Base-by-base conservation (phyloP, 1,284 basidiomycete species). In the Sanghuangporus weigelae region DNA sequence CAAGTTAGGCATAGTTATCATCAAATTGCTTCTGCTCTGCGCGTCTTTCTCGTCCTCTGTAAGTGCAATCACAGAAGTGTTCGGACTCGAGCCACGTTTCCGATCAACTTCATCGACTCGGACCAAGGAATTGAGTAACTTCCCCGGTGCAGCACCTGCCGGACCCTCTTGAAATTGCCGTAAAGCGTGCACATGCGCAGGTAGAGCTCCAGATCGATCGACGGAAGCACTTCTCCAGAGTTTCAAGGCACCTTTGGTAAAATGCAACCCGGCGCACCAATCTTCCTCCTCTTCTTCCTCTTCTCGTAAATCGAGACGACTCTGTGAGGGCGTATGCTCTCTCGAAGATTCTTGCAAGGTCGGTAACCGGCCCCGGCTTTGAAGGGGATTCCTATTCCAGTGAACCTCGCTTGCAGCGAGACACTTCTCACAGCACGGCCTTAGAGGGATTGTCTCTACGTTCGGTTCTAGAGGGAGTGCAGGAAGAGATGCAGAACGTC, bases 101-200 rank as follows among this genome's bases (percentile, higher is more conserved):
- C 60, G 57, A 35, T 66, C 65, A 54, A 60, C 61, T 49, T 66
- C 65, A 40, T 66, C 65, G 4, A 66, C 65, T 10, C 62, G 57
- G 35, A 66, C 53, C 36, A 63, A 53, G 11, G 62, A 44, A 26
- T 53, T 50, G 38, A 60, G 62, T 14, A 66, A 38, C 21, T 31
- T 31, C 26, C 26, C 26, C 3, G 26, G 5, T 31, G 26, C 26
- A 31, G 26, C 26, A 31, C 44, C 44, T 42, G 48, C 49, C 8
- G 39, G 38, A 19, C 60, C 16, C n/a, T 54, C 54, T 35, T 40
- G 39, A 46, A n/a, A 46, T 11, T n/a, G 44, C 44, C 44, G 44
- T n/a, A 19, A 19, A 16, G 21, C 44, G 21, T 46, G 44, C 23
- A 31, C n/a, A 12, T 39, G 23, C 2, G 14, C n/a, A 14, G 42